Conservation (phyloP, 345 rosid species). For the Rhizophora apiculata region DNA sequence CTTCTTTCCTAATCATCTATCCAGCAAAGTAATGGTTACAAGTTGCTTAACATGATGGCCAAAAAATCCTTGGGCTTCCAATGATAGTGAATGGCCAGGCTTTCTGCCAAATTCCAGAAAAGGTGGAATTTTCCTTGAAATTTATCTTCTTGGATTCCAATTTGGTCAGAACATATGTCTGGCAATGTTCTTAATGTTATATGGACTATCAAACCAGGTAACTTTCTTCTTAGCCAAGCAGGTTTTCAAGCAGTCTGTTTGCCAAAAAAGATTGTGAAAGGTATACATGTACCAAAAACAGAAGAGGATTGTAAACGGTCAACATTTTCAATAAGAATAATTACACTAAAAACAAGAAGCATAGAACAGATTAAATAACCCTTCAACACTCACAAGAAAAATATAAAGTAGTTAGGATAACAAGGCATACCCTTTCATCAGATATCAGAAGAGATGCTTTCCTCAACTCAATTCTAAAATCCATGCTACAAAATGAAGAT, state of each 20-base stretch:
- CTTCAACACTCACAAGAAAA: slow-evolving; percentile 6
- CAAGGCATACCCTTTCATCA: slow-evolving; percentile 75
- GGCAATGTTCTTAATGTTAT: no score
- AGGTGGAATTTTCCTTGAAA: no score
- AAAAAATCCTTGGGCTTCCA: no score
- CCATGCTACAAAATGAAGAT: slow-evolving; percentile 36
- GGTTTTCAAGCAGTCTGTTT: not conserved
- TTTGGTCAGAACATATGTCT: no score
- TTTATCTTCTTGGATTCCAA: no score
- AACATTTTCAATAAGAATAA: not conserved
- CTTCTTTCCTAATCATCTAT: no score
- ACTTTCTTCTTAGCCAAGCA: not conserved
- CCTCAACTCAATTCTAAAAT: slow-evolving; percentile 47
- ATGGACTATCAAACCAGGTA: not conserved
- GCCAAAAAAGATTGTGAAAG: not conserved
- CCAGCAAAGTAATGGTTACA: no score
- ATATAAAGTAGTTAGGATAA: not conserved
- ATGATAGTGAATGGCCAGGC: no score
- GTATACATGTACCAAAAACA: not conserved
- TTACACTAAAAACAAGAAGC: not conserved
- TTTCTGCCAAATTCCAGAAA: no score
- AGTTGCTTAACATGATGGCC: no score
- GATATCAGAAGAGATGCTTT: slow-evolving; percentile 67
- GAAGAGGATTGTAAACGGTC: no score
- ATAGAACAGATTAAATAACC: slow-evolving; percentile 7